Evolutionary conservation across 352 stramenopile species (phyloP), one percentile per base, ranked within the genome.

Genomic region (Phytophthora macrochlamydospora): DNA sequence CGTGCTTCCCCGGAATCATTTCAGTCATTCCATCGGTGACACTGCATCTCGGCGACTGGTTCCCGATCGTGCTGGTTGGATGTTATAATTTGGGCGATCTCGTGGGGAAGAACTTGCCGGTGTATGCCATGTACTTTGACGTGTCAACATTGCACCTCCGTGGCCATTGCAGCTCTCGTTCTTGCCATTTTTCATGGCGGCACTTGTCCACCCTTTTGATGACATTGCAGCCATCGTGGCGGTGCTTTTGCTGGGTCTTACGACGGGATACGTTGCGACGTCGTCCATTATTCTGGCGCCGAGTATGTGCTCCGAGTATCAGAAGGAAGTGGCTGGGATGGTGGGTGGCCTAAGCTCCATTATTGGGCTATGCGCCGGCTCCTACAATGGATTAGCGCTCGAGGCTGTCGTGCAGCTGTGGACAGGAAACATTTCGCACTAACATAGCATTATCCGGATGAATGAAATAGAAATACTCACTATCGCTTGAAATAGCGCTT

Each of bases 251-350:
- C 59, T 94, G 8, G 86, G 86, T 1, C 49, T 94, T 49, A 73
- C 82, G 14, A 93, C 86, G 32, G 86, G 86, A 0, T 94, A 92
- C 66, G 86, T 94, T 6, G 83, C 82, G n/a, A 94, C 86, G 5
- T 86, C 70, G 13, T 85, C 76, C 54, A 91, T 93, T 59, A 90
- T 94, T 38, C 69, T 94, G 9, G 84, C 83, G 1, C 86, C 86
- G 2, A 91, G 79, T 24, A 72, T 90, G 38, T 94, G 86, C 67
- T 83, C 67, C 13, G 86, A 92, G 57, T 90, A 85, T 59, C 82
- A 94, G 58, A 91, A 91, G 59, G 86, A 94, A 59, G 77, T 89
- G 12, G 86, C 83, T 0, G 86, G 86, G 7, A 94, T 94, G 81
- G 77, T 92, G 38, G 83, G 78, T 13, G 81, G 82, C 2, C 65